Evolutionary conservation across 2,329 filamentous ascomycete species (phyloP).

Genomic region (Fusarium sp.): DNA sequence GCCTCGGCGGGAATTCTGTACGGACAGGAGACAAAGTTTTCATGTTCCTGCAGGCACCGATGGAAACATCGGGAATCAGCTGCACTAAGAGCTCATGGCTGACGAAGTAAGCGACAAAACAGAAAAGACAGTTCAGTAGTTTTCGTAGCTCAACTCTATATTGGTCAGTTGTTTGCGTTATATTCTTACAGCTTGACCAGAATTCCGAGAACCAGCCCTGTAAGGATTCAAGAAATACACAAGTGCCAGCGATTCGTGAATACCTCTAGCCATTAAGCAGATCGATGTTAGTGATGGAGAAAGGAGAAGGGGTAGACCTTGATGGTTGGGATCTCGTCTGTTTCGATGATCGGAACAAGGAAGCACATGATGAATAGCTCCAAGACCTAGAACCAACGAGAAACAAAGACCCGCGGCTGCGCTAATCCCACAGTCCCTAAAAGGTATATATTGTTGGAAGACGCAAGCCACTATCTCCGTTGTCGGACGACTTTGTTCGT

Average conservation of each 20-base stretch:
- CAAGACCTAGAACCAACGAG: constrained; percentile 38
- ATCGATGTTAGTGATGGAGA: constrained; percentile 14
- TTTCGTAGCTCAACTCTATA: constrained; percentile 23
- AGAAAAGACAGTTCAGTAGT: constrained; percentile 1
- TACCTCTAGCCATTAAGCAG: constrained; percentile 20
- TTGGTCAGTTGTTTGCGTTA: constrained; percentile 16
- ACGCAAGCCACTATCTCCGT: constrained; percentile 44
- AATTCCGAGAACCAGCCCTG: constrained; percentile 34
- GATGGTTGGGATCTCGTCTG: constrained; percentile 7
- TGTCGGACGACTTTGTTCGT: constrained; percentile 38
- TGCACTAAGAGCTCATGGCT: constrained; percentile 28
- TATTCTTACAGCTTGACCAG: constrained; percentile 10
- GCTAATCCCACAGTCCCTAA: constrained; percentile 49
- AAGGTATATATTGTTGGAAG: constrained; percentile 22
- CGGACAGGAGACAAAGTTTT: not conserved
- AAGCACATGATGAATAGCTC: constrained; percentile 24
- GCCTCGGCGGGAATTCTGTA: not conserved
- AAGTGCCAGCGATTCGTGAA: constrained; percentile 21
- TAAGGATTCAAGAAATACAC: constrained; percentile 6
- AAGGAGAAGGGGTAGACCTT: constrained; percentile 17
- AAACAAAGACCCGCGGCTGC: constrained; percentile 39
- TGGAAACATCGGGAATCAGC: not conserved
- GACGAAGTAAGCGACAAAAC: constrained; percentile 2
- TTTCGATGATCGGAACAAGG: constrained; percentile 1
- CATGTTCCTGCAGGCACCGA: not conserved